Conservation (phyloP, 495 filamentous ascomycete genomes). For the Annulohypoxylon maeteangense region DNA sequence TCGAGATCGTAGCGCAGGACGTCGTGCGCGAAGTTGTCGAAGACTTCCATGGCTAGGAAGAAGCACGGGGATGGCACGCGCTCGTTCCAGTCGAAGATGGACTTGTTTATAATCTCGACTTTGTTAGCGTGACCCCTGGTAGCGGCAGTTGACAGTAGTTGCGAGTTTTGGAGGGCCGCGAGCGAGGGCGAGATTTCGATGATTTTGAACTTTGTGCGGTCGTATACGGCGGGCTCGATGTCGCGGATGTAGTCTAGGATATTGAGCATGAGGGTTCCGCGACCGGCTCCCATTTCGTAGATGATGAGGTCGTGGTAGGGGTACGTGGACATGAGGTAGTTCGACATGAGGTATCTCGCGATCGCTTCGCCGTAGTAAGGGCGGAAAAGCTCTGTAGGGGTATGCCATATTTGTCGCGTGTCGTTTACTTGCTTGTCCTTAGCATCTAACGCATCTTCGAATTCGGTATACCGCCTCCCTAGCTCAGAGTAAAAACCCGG, state of each 20-base stretch:
- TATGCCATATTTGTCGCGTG: constrained; percentile 96
- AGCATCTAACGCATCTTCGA: constrained; percentile 87
- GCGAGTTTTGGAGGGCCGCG: constrained; percentile 77
- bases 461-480: constrained; percentile 82
- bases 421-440: constrained; percentile 66
- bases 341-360: constrained; percentile 89
- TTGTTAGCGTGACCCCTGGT: constrained; percentile 79
- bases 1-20: constrained; percentile 83
- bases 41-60: constrained; percentile 98
- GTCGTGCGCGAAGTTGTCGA: constrained; percentile 98
- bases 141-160: constrained; percentile 70
- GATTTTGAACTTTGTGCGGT: constrained; percentile 90
- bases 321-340: constrained; percentile 93
- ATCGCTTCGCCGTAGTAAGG: constrained; percentile 98
- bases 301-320: constrained; percentile 98
- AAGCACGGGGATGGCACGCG: constrained; percentile 92
- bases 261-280: constrained; percentile 98
- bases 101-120: constrained; percentile 93
- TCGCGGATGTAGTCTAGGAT: constrained; percentile 96
- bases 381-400: constrained; percentile 94
- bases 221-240: constrained; percentile 89
- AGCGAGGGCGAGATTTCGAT: constrained; percentile 91
- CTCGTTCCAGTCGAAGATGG: constrained; percentile 91
- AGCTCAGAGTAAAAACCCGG: constrained; percentile 80
- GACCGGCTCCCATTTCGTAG: constrained; percentile 98